A percentile compares a stretch with the other conserved stretches of the same genome.
Evolutionary conservation across 441 rosid species (phyloP).

Genomic region (Brassica balearica): DNA sequence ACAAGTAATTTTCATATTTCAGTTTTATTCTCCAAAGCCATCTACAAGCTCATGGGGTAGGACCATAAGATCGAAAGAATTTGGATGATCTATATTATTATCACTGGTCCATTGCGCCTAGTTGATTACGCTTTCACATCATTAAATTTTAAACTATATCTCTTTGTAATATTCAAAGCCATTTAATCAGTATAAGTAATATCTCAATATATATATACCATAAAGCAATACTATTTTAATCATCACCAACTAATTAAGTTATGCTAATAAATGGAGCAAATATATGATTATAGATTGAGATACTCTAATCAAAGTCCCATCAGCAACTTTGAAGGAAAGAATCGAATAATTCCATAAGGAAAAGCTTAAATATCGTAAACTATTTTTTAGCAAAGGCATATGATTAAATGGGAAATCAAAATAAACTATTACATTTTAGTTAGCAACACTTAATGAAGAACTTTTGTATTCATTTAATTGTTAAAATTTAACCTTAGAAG

Average conservation of each 20-base stretch:
- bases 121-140: slow-evolving; percentile 32
- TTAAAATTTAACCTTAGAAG: neutral
- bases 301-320: slow-evolving; percentile 38
- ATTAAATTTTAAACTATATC: slow-evolving; percentile 27
- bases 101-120: slow-evolving; percentile 26
- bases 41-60: slow-evolving; percentile 26
- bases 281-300: slow-evolving; percentile 31
- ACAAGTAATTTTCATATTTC: slow-evolving; percentile 25
- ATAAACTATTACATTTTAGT: slow-evolving; percentile 22
- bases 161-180: slow-evolving; percentile 13
- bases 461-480: neutral
- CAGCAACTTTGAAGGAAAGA: slow-evolving; percentile 29
- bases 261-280: slow-evolving; percentile 2
- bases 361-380: neutral
- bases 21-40: slow-evolving; percentile 24
- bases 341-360: slow-evolving; percentile 28
- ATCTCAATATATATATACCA: neutral
- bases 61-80: slow-evolving; percentile 30
- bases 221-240: slow-evolving; percentile 1
- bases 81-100: slow-evolving; percentile 24
- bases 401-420: slow-evolving; percentile 29
- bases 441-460: slow-evolving; percentile 20
- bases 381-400: slow-evolving; percentile 34
- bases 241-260: slow-evolving; percentile 20
- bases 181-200: neutral